phyloP scores from a whole-genome alignment of 495 filamentous ascomycete species.

The Xylaria longipes region DNA sequence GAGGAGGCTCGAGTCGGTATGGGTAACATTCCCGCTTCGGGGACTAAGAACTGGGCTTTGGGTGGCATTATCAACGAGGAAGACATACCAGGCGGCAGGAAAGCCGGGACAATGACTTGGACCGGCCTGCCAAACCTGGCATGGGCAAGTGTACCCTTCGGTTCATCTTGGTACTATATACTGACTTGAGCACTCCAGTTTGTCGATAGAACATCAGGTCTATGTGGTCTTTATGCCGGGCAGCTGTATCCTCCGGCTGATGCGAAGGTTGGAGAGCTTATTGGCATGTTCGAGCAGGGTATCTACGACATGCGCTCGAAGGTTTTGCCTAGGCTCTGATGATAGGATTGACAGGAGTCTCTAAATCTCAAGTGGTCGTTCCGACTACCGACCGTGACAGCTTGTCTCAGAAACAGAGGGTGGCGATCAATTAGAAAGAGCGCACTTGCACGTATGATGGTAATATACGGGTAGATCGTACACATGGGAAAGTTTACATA shows the following conservation, averaged over 20 bases:
- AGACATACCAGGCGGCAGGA: constrained; percentile 26
- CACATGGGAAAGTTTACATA: background rate
- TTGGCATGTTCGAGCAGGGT: constrained; percentile 20
- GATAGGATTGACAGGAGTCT: background rate
- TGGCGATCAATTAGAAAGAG: background rate
- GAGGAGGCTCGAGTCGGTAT: constrained; percentile 13
- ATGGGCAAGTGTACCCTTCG: constrained; percentile 21
- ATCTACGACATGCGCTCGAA: constrained; percentile 20
- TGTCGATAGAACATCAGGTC: constrained; percentile 15
- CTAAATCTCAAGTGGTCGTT: background rate
- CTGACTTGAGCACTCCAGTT: constrained; percentile 21
- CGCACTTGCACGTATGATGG: too few species aligned
- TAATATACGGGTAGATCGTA: background rate
- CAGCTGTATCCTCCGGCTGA: constrained; percentile 27
- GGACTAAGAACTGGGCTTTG: constrained; percentile 23
- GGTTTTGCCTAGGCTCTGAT: constrained; percentile 10
- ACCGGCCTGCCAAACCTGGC: constrained; percentile 24
- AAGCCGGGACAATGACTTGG: constrained; percentile 29
- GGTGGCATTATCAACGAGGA: constrained; percentile 25
- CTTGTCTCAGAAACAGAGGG: background rate
- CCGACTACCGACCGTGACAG: background rate
- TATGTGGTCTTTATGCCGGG: constrained; percentile 27
- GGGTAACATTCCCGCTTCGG: constrained; percentile 16
- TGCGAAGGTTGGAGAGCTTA: constrained; percentile 20
- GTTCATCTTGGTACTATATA: background rate